A percentile compares a stretch with the other conserved stretches of the same genome.
Evolutionary conservation across 768 basidiomycete genomes (phyloP).

Genomic region (Leccinum rimulosum): DNA sequence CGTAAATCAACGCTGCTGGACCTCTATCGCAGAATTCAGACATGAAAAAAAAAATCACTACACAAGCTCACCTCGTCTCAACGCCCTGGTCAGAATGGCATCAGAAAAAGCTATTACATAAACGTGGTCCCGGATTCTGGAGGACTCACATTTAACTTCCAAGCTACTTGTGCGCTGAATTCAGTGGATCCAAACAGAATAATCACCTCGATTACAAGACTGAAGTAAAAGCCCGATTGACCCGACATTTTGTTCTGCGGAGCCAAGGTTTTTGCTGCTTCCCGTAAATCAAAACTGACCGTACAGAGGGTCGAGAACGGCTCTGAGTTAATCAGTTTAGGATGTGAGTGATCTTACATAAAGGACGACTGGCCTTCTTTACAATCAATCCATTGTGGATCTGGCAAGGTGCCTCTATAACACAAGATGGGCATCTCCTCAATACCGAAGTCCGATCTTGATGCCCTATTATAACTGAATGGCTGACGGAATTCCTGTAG

Average conservation of each 20-base stretch:
- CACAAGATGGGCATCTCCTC: conserved; percentile 1
- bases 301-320: conserved; percentile 13
- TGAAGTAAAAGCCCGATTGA: conserved; percentile 5
- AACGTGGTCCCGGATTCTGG: too few species aligned
- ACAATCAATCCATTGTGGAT: conserved; percentile 12
- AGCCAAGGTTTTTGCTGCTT: conserved; percentile 3
- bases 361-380: conserved; percentile 1
- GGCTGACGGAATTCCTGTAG: conserved; percentile 15
- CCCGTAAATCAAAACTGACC: conserved; percentile 6
- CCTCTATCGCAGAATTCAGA: conserved; percentile 1
- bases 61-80: conserved; percentile 7
- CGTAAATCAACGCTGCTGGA: conserved; percentile 9
- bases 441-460: conserved; percentile 3
- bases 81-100: conserved; percentile 2
- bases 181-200: conserved; percentile 19
- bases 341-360: not conserved
- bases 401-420: conserved; percentile 10
- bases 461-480: not conserved
- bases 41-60: not conserved
- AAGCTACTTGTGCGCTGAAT: conserved; percentile 25
- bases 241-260: not conserved
- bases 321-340: not conserved
- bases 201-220: conserved; percentile 10
- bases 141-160: conserved; percentile 11
- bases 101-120: not conserved